These are phyloP conservation scores for Plasmodium inui DNA, from an alignment of 169 alveolate genomes.

Conservation along the genomic window DNA sequence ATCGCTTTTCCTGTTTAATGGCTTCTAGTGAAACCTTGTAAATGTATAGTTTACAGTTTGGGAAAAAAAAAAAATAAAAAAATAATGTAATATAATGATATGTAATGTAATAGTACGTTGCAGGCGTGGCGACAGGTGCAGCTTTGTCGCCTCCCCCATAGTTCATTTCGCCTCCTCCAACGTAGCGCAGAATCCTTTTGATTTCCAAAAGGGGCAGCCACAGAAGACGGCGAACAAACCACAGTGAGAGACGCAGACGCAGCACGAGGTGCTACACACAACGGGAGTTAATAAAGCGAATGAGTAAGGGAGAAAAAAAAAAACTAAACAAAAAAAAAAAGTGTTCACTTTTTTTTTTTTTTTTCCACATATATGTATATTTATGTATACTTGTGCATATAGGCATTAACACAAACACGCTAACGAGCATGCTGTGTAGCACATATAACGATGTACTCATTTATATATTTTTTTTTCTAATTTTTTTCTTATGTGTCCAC, in stretches of 20 bases:
- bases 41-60: conserved; percentile 48
- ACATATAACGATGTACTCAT: background rate
- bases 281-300: background rate
- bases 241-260: background rate
- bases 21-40: conserved; percentile 76
- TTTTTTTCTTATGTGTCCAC: background rate
- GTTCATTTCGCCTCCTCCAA: background rate
- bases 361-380: conserved; percentile 15
- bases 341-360: too few relatives aligned
- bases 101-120: background rate
- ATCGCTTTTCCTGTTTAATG: conserved; percentile 31
- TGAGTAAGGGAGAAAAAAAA: background rate
- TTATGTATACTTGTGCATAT: conserved; percentile 5
- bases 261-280: background rate
- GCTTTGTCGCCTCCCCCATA: background rate
- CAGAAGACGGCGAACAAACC: background rate
- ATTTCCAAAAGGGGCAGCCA: background rate
- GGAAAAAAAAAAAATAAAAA: conserved; percentile 14
- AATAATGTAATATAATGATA: background rate
- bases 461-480: too few relatives aligned
- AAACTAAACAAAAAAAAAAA: too few relatives aligned
- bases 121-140: background rate
- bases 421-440: background rate
- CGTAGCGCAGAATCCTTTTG: background rate
- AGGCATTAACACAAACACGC: conserved; percentile 1